phyloP scores from a whole-genome alignment of 164 flowering plant genomes.

The Kalanchoe fedtschenkoi region DNA sequence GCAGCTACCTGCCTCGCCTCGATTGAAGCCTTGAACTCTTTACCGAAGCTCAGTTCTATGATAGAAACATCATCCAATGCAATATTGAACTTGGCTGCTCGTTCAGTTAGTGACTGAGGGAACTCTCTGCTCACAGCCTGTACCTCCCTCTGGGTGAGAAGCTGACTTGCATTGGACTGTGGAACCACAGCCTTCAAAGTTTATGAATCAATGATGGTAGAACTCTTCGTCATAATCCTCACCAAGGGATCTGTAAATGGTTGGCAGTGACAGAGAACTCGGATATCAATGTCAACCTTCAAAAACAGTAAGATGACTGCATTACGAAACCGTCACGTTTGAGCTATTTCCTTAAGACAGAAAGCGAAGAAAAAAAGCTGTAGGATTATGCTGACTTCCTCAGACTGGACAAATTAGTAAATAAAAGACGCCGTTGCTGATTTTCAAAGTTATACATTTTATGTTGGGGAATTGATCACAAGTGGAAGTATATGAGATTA shows the following conservation, averaged over 20 bases:
- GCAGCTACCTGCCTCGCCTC: conserved; percentile 57
- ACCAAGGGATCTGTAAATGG: conserved; percentile 68
- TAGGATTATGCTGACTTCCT: too few relatives aligned
- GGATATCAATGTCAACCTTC: conserved; percentile 76
- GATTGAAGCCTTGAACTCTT: conserved; percentile 46
- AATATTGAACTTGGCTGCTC: conserved; percentile 40
- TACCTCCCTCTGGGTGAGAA: conserved; percentile 84
- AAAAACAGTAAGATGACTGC: too few relatives aligned
- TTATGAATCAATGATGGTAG: conserved; percentile 73
- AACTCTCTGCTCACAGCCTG: conserved; percentile 47
- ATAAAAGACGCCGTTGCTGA: not conserved
- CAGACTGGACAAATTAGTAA: not conserved
- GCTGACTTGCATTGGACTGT: conserved; percentile 84
- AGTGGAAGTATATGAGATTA: too few relatives aligned
- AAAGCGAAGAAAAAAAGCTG: too few relatives aligned
- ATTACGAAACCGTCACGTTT: too few relatives aligned
- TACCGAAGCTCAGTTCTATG: conserved; percentile 41
- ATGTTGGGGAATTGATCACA: too few relatives aligned
- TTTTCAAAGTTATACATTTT: too few relatives aligned
- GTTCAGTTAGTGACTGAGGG: conserved; percentile 35
- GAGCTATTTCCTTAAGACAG: too few relatives aligned
- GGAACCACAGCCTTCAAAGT: conserved; percentile 88
- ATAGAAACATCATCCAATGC: conserved; percentile 61
- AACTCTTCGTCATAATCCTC: conserved; percentile 73
- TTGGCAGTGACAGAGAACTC: conserved; percentile 68